A percentile compares a stretch with the other conserved stretches of the same genome.
Conservation (phyloP, 2,329 filamentous ascomycete genomes). For the Cytospora piceicola region DNA sequence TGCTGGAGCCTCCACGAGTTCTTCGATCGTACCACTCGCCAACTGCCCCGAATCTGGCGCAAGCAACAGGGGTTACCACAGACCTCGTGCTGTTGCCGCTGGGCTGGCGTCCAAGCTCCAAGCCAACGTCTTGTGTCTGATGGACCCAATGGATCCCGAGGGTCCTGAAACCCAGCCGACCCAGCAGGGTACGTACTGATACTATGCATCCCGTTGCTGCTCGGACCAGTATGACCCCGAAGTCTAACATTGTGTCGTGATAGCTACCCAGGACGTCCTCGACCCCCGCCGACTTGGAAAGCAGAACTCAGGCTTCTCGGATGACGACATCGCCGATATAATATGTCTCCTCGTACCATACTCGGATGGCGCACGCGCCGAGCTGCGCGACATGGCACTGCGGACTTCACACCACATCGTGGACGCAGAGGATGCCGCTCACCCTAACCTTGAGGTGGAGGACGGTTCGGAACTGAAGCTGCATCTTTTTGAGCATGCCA, state of each 20-base stretch:
- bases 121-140: constrained; percentile 12
- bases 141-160: constrained; percentile 29
- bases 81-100: constrained; percentile 19
- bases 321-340: constrained; percentile 84
- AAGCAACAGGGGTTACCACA: constrained; percentile 13
- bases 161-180: constrained; percentile 26
- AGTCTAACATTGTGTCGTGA: constrained; percentile 23
- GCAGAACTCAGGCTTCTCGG: constrained; percentile 80
- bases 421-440: constrained; percentile 53
- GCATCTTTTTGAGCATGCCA: constrained; percentile 62
- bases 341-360: constrained; percentile 85
- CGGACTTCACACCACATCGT: constrained; percentile 55
- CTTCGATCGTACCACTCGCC: constrained; percentile 2
- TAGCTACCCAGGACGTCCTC: constrained; percentile 77
- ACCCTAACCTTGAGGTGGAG: constrained; percentile 48
- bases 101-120: constrained; percentile 20
- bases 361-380: constrained; percentile 71
- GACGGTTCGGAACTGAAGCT: constrained; percentile 56
- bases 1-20: neutral
- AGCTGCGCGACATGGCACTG: constrained; percentile 60
- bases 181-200: constrained; percentile 29
- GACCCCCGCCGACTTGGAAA: constrained; percentile 80
- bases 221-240: constrained; percentile 15
- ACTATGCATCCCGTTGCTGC: neutral
- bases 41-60: constrained; percentile 10